phyloP scores from a whole-genome alignment of 1,284 basidiomycete genomes.

The Entoloma clypeatum region DNA sequence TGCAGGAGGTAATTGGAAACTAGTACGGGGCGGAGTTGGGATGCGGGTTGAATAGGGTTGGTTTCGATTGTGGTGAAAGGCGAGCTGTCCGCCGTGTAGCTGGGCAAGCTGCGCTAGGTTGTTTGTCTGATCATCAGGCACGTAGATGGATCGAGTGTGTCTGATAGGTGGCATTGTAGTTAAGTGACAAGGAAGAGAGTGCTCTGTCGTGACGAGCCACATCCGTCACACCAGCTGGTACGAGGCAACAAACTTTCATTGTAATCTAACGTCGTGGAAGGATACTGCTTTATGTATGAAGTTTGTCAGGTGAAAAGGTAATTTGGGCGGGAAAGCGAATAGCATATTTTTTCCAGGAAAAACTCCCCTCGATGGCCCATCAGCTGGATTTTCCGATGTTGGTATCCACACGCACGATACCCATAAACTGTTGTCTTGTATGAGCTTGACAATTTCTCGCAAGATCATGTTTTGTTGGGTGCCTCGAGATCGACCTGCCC shows the following conservation, averaged over 20 bases:
- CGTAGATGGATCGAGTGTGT: background rate
- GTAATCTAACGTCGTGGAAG: background rate
- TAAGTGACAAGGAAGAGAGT: background rate
- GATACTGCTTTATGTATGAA: conserved; percentile 3
- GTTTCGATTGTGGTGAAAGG: background rate
- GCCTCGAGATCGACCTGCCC: conserved; percentile 18
- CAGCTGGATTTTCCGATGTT: conserved; percentile 19
- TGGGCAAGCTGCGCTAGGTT: conserved; percentile 1
- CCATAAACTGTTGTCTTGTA: conserved; percentile 18
- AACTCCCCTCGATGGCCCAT: conserved; percentile 20
- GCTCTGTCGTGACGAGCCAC: no score
- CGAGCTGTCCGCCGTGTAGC: background rate
- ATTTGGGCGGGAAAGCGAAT: conserved; percentile 1
- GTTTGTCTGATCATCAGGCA: background rate
- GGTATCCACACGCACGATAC: conserved; percentile 17
- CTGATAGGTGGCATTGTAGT: background rate
- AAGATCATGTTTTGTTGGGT: conserved; percentile 22
- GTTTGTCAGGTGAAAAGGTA: conserved; percentile 1
- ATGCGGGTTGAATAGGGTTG: background rate
- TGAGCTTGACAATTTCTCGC: conserved; percentile 15
- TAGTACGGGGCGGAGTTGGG: background rate
- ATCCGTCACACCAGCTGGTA: no score
- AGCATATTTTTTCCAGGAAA: conserved; percentile 21
- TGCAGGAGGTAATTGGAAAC: background rate
- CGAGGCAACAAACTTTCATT: no score